phyloP scores from a whole-genome alignment of 148 eudicot genomes.

The Rhododendron simsii region DNA sequence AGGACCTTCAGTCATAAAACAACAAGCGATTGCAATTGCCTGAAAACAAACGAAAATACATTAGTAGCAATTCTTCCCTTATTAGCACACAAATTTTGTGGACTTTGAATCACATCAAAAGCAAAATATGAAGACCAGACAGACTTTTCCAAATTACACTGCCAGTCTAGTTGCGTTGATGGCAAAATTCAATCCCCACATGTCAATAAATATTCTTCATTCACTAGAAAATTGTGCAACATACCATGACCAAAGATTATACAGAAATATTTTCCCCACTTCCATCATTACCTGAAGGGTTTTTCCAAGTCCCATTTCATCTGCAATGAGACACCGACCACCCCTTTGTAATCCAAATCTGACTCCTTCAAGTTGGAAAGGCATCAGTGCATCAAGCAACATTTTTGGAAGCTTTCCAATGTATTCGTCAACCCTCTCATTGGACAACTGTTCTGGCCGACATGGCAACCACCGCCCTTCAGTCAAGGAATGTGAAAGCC shows the following conservation, averaged over 20 bases:
- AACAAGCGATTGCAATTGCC: conserved; percentile 91
- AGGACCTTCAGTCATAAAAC: conserved; percentile 74
- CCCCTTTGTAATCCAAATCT: conserved; percentile 86
- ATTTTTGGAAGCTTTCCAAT: conserved; percentile 56
- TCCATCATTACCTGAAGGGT: conserved; percentile 75
- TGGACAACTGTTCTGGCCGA: conserved; percentile 87
- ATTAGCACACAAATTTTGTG: not conserved
- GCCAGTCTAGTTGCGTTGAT: not conserved
- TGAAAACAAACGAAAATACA: conserved; percentile 25
- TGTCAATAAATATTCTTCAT: not conserved
- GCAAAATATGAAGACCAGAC: not conserved
- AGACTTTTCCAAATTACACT: not conserved
- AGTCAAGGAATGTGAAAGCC: conserved; percentile 52
- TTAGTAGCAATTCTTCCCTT: not conserved
- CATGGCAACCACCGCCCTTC: conserved; percentile 77
- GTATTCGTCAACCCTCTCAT: conserved; percentile 77
- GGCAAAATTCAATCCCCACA: not conserved
- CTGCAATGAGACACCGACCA: conserved; percentile 96
- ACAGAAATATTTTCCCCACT: not conserved
- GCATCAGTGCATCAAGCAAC: conserved; percentile 54
- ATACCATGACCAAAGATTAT: not conserved
- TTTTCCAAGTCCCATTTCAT: conserved; percentile 99
- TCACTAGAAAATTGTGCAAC: not conserved
- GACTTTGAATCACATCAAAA: not conserved
- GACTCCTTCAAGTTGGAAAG: conserved; percentile 88